These are phyloP conservation scores for Fonsecaea erecta DNA, from an alignment of 2,329 filamentous ascomycete species.

Conservation along the genomic window DNA sequence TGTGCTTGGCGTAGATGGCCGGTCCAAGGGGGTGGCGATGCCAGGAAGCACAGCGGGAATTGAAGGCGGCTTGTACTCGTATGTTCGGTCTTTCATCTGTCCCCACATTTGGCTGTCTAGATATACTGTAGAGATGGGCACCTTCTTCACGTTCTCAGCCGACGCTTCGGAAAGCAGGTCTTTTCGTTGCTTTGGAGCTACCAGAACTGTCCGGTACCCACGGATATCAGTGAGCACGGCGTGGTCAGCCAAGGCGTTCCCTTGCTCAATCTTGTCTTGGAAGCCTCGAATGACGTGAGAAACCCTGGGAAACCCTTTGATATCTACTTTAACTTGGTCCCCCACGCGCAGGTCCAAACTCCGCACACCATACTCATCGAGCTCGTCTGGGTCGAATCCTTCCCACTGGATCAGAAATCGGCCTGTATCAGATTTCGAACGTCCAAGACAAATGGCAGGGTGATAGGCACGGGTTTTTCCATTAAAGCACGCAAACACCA, in stretches of 20 bases:
- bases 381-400: constrained; percentile 48
- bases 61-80: constrained; percentile 38
- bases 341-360: constrained; percentile 51
- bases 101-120: constrained; percentile 54
- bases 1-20: constrained; percentile 50
- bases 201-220: constrained; percentile 48
- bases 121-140: constrained; percentile 53
- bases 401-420: constrained; percentile 55
- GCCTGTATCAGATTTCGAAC: constrained; percentile 45
- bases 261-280: constrained; percentile 43
- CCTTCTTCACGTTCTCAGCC: constrained; percentile 43
- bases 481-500: constrained; percentile 64
- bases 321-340: constrained; percentile 54
- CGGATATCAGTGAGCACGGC: constrained; percentile 47
- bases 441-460: constrained; percentile 62
- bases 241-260: constrained; percentile 12
- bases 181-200: constrained; percentile 50
- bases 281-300: constrained; percentile 52
- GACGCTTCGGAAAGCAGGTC: constrained; percentile 45
- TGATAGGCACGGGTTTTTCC: constrained; percentile 61
- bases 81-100: constrained; percentile 49
- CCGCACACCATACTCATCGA: constrained; percentile 49
- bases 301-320: constrained; percentile 48
- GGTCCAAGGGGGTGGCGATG: constrained; percentile 47
- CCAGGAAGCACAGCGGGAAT: constrained; percentile 31